phyloP scores from a whole-genome alignment of 805 yeast species.

The Metschnikowia amazonensis region DNA sequence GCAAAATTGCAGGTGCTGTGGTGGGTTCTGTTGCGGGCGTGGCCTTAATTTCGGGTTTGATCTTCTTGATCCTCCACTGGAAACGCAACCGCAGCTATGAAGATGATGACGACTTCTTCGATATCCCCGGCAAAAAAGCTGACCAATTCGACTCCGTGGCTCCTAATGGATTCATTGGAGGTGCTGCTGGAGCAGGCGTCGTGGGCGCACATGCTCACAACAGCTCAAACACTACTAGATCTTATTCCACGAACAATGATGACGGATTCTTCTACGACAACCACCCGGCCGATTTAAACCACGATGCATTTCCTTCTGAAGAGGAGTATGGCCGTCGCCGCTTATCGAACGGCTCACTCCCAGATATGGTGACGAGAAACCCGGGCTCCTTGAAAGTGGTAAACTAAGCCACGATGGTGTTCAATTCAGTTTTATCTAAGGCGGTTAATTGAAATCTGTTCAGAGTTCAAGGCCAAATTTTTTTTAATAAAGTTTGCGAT shows the following conservation, averaged over 20 bases:
- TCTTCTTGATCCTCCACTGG: conserved; percentile 41
- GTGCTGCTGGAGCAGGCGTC: conserved; percentile 17
- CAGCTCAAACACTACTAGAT: conserved; percentile 16
- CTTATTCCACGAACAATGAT: conserved; percentile 17
- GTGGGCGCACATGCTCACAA: conserved; percentile 17
- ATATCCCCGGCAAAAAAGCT: conserved; percentile 16
- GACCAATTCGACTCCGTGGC: conserved; percentile 24
- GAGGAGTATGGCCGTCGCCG: conserved; percentile 44
- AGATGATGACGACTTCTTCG: conserved; percentile 37
- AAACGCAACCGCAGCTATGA: conserved; percentile 33
- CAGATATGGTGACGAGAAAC: conserved; percentile 44
- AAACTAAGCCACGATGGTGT: conserved; percentile 22
- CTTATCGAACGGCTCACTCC: conserved; percentile 53
- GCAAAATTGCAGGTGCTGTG: conserved; percentile 42
- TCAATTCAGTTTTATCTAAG: neutral
- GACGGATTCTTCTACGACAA: conserved; percentile 9
- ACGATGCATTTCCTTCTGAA: conserved; percentile 5
- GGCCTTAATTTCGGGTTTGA: conserved; percentile 24
- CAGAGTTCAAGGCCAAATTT: neutral
- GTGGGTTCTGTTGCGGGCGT: conserved; percentile 41
- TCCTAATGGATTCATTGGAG: conserved; percentile 23
- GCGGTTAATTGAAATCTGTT: neutral
- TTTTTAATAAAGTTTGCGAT: neutral
- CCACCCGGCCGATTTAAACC: conserved; percentile 2
- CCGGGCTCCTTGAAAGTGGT: conserved; percentile 51